phyloP scores from a whole-genome alignment of 2,329 filamentous ascomycete species.

The Falciphora oryzae region DNA sequence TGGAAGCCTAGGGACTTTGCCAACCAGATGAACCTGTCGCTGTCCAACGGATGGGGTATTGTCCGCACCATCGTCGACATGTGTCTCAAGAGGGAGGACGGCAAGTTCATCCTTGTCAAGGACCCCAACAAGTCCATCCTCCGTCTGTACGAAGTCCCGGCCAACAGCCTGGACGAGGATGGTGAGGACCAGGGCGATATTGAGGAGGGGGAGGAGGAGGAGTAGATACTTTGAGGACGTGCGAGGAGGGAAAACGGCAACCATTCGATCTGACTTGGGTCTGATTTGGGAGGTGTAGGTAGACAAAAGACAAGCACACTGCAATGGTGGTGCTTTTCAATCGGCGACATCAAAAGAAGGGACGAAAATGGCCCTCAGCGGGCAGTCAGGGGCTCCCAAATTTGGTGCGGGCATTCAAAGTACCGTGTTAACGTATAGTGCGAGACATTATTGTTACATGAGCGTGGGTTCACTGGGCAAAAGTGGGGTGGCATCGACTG shows the following conservation, averaged over 20 bases:
- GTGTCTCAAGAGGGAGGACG: slow-evolving; percentile 70
- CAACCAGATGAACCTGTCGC: slow-evolving; percentile 93
- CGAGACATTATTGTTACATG: no score
- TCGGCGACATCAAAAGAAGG: not conserved
- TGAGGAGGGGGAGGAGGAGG: slow-evolving; percentile 38
- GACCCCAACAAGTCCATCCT: slow-evolving; percentile 97
- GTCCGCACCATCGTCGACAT: slow-evolving; percentile 97
- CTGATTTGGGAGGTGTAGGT: not conserved
- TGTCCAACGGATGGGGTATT: slow-evolving; percentile 98
- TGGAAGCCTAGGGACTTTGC: slow-evolving; percentile 99
- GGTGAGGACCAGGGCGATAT: slow-evolving; percentile 61
- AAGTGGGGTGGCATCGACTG: not conserved
- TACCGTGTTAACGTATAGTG: no score
- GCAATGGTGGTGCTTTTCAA: not conserved
- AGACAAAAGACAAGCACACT: not conserved
- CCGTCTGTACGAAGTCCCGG: slow-evolving; percentile 85
- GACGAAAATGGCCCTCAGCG: not conserved
- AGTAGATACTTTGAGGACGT: slow-evolving; percentile 18
- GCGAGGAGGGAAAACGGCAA: not conserved
- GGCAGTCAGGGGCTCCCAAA: no score
- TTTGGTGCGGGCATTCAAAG: no score
- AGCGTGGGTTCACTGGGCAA: not conserved
- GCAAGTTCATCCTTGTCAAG: slow-evolving; percentile 77
- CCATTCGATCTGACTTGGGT: not conserved
- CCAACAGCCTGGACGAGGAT: slow-evolving; percentile 85